Percentiles rank a stretch among this genome's conserved stretches.
phyloP scores from a whole-genome alignment of 805 yeast species.

The Zygotorulaspora danielsina region DNA sequence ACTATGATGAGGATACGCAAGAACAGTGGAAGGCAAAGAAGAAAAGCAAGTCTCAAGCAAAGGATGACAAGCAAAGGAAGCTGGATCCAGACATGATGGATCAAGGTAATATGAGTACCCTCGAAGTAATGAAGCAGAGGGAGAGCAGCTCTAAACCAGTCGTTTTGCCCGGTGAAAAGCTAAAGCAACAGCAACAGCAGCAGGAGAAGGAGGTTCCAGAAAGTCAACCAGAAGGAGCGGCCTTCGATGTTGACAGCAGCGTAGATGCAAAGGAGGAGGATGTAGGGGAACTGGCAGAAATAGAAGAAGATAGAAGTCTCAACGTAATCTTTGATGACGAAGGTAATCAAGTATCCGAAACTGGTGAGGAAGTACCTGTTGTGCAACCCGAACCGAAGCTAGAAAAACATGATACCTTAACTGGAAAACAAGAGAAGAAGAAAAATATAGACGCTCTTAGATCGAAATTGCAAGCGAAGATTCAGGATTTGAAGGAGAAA shows the following conservation, averaged over 20 bases:
- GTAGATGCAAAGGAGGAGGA: constrained; percentile 15
- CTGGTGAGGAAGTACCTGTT: constrained; percentile 17
- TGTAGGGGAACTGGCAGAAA: constrained; percentile 16
- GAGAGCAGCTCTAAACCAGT: constrained; percentile 50
- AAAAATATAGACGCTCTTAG: constrained; percentile 61
- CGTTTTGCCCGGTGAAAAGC: constrained; percentile 37
- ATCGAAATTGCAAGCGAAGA: constrained; percentile 73
- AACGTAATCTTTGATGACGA: constrained; percentile 66
- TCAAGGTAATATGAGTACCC: constrained; percentile 51
- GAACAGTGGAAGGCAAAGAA: constrained; percentile 89
- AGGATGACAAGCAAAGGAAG: constrained; percentile 60
- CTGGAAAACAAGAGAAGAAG: constrained; percentile 39
- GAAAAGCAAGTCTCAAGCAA: constrained; percentile 60
- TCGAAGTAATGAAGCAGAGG: constrained; percentile 53
- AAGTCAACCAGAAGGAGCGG: constrained; percentile 46
- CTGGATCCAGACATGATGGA: constrained; percentile 61
- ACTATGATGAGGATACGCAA: constrained; percentile 84
- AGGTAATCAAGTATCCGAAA: constrained; percentile 45
- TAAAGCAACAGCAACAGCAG: constrained; percentile 17
- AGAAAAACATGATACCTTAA: constrained; percentile 6
- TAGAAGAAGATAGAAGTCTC: constrained; percentile 29
- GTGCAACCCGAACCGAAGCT: constrained; percentile 22
- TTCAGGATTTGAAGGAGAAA: constrained; percentile 62
- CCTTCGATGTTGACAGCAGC: constrained; percentile 36
- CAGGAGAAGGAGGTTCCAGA: constrained; percentile 32